Percentiles rank a stretch among this genome's conserved stretches.
Evolutionary conservation across 306 rosid genomes (phyloP).

Genomic region (Bauhinia variegata): DNA sequence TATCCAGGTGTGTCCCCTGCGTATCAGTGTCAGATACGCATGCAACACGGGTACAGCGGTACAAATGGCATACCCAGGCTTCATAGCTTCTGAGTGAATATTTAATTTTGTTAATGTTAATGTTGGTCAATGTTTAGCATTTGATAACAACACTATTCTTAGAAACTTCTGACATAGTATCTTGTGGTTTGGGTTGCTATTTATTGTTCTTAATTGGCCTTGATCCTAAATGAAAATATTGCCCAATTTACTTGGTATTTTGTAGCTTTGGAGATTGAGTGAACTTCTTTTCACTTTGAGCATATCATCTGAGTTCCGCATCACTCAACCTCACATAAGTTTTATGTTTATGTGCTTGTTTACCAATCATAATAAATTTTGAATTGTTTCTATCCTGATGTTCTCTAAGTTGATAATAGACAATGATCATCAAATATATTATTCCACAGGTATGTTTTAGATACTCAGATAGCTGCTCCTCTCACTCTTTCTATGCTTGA

Average conservation of each 20-base stretch:
- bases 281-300: background rate
- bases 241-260: constrained; percentile 17
- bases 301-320: constrained; percentile 12
- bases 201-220: background rate
- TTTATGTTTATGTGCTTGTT: constrained; percentile 29
- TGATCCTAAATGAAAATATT: constrained; percentile 1
- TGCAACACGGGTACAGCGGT: too few species aligned
- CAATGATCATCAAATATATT: constrained; percentile 35
- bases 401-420: constrained; percentile 28
- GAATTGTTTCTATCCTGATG: constrained; percentile 19
- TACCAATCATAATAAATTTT: constrained; percentile 35
- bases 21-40: too few species aligned
- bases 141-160: background rate
- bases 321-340: background rate
- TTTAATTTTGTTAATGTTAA: constrained; percentile 14
- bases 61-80: too few species aligned
- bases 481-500: constrained; percentile 95
- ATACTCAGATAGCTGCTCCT: constrained; percentile 93
- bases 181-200: constrained; percentile 13
- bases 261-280: background rate
- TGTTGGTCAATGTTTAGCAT: constrained; percentile 13
- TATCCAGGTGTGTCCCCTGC: too few species aligned
- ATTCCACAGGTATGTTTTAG: constrained; percentile 84
- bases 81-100: background rate
- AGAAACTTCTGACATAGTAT: too few species aligned